Percentiles rank a stretch among this genome's conserved stretches.
These are phyloP conservation scores for Suillus decipiens DNA, from an alignment of 768 basidiomycete genomes.

Conservation along the genomic window DNA sequence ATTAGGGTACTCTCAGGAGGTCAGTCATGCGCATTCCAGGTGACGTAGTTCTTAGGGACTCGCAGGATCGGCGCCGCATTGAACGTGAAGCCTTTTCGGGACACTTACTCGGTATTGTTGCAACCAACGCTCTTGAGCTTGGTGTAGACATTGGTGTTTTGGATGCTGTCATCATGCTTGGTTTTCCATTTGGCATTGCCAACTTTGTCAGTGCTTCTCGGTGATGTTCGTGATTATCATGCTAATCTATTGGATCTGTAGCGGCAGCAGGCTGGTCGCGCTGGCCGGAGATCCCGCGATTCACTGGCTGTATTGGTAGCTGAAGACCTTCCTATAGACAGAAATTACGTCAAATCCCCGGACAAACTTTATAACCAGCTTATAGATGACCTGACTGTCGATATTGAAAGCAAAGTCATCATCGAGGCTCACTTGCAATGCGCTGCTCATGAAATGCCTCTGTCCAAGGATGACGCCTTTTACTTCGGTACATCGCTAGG, in stretches of 20 bases:
- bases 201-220: slow-evolving; percentile 63
- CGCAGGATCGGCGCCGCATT: slow-evolving; percentile 77
- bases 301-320: slow-evolving; percentile 75
- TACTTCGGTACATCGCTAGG: slow-evolving; percentile 72
- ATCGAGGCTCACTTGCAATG: slow-evolving; percentile 89
- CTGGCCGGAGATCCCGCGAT: slow-evolving; percentile 79
- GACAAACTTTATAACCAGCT: slow-evolving; percentile 66
- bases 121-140: slow-evolving; percentile 89
- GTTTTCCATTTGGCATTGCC: slow-evolving; percentile 77
- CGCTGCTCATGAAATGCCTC: slow-evolving; percentile 83
- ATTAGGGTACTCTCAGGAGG: slow-evolving; percentile 73
- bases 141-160: slow-evolving; percentile 90
- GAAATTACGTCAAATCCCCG: slow-evolving; percentile 71
- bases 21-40: slow-evolving; percentile 21
- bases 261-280: slow-evolving; percentile 89
- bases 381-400: slow-evolving; percentile 64
- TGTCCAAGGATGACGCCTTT: slow-evolving; percentile 59
- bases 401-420: slow-evolving; percentile 72
- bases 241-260: slow-evolving; percentile 28
- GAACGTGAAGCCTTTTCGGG: slow-evolving; percentile 88
- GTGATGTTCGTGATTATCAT: not conserved
- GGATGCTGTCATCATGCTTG: slow-evolving; percentile 88
- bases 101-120: slow-evolving; percentile 79
- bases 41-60: not conserved
- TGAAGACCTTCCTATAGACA: slow-evolving; percentile 69